These are phyloP conservation scores for Phytophthora meadii DNA, from an alignment of 352 stramenopile species.

Conservation along the genomic window DNA sequence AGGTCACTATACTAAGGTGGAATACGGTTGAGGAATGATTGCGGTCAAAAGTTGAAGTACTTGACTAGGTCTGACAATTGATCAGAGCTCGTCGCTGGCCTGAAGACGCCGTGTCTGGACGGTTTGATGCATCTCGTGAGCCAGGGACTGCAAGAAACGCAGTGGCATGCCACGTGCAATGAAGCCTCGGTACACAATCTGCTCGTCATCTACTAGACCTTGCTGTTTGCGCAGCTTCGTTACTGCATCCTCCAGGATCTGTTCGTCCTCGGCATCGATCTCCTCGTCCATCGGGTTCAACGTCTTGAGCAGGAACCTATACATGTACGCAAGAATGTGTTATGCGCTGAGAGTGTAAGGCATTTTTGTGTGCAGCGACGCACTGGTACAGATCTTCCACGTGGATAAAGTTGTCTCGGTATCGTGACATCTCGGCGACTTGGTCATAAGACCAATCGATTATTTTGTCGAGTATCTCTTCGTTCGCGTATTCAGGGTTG, in stretches of 20 bases:
- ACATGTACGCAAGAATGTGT: not conserved
- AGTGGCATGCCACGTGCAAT: slow-evolving; percentile 62
- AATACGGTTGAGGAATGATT: slow-evolving; percentile 16
- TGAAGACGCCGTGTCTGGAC: slow-evolving; percentile 41
- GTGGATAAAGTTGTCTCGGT: slow-evolving; percentile 58
- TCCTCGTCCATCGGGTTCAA: slow-evolving; percentile 65
- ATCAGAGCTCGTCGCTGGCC: slow-evolving; percentile 38
- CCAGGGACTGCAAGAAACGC: slow-evolving; percentile 52
- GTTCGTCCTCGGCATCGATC: slow-evolving; percentile 53
- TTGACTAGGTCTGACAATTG: slow-evolving; percentile 8
- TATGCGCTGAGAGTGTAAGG: not conserved
- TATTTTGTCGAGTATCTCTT: slow-evolving; percentile 51
- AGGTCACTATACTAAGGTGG: slow-evolving; percentile 9
- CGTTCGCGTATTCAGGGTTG: slow-evolving; percentile 62
- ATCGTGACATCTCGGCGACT: slow-evolving; percentile 41
- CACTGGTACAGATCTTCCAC: slow-evolving; percentile 62
- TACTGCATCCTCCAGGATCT: slow-evolving; percentile 42
- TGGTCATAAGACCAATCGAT: slow-evolving; percentile 75
- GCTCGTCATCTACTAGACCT: slow-evolving; percentile 50
- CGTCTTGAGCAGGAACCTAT: slow-evolving; percentile 59
- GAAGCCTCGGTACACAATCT: slow-evolving; percentile 61
- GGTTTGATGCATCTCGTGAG: slow-evolving; percentile 56
- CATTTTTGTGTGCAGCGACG: not conserved
- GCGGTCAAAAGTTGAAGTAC: slow-evolving; percentile 16
- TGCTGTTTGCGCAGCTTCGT: slow-evolving; percentile 48